These are phyloP conservation scores for Zalaria obscura DNA, from an alignment of 2,329 filamentous ascomycete genomes.

Conservation along the genomic window DNA sequence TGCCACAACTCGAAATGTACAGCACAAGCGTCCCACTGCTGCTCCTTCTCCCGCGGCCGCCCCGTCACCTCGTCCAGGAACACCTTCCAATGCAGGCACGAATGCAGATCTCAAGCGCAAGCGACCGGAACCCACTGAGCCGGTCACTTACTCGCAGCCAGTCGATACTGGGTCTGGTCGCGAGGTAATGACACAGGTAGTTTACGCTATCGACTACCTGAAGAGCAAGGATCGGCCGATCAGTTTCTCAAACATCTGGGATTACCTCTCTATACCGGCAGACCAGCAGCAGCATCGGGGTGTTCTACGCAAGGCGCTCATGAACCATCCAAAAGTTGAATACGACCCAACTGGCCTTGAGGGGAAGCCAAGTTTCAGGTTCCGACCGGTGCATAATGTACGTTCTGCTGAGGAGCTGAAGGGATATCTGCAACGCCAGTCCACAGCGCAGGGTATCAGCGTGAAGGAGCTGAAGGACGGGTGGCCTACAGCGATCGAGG, in stretches of 20 bases:
- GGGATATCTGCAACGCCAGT: constrained; percentile 65
- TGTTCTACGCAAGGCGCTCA: constrained; percentile 53
- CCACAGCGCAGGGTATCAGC: constrained; percentile 63
- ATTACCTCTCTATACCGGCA: constrained; percentile 58
- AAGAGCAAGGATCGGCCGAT: constrained; percentile 55
- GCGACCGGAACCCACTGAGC: constrained; percentile 37
- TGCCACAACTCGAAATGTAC: constrained; percentile 14
- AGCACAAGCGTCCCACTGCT: constrained; percentile 2
- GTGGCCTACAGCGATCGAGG: constrained; percentile 72
- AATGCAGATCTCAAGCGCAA: constrained; percentile 41
- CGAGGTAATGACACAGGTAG: constrained; percentile 75
- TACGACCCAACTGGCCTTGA: constrained; percentile 45
- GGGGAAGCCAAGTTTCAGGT: constrained; percentile 56
- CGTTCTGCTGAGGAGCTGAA: constrained; percentile 64
- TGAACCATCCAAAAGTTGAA: constrained; percentile 48
- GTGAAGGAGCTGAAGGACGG: constrained; percentile 93
- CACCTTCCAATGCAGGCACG: background rate
- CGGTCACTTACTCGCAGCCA: constrained; percentile 59
- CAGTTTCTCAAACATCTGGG: constrained; percentile 61
- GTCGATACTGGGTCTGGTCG: constrained; percentile 60
- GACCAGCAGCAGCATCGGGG: constrained; percentile 33
- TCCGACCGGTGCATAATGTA: constrained; percentile 74
- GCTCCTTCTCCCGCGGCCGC: background rate
- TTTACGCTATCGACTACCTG: constrained; percentile 75
- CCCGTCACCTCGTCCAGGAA: constrained; percentile 1